Conservation (phyloP, 495 filamentous ascomycete species). For the Neurospora africana region DNA sequence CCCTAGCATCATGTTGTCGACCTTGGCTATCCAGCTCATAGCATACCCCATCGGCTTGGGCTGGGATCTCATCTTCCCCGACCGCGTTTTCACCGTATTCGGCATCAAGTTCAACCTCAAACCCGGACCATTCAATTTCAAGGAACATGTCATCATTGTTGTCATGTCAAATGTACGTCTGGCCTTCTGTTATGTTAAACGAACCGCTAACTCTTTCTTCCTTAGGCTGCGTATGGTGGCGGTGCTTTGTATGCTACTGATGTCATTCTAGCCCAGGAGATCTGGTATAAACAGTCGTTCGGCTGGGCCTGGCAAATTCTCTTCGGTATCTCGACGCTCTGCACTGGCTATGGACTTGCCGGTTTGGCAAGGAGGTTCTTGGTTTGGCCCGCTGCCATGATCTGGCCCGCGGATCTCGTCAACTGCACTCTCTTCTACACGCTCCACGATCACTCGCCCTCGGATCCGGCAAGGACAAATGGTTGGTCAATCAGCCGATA, state of each 20-base stretch:
- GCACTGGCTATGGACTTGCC: slow-evolving; percentile 62
- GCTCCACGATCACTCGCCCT: slow-evolving; percentile 51
- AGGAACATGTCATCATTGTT: slow-evolving; percentile 69
- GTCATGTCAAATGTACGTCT: slow-evolving; percentile 54
- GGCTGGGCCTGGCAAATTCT: slow-evolving; percentile 58
- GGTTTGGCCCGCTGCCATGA: slow-evolving; percentile 60
- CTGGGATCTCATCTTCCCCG: slow-evolving; percentile 44
- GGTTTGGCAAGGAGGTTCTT: slow-evolving; percentile 56
- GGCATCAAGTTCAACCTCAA: slow-evolving; percentile 53
- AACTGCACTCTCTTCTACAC: slow-evolving; percentile 56
- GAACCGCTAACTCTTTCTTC: slow-evolving; percentile 6
- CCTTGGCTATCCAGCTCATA: slow-evolving; percentile 57
- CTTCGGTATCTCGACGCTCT: slow-evolving; percentile 58
- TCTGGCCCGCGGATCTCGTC: slow-evolving; percentile 59
- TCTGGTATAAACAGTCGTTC: slow-evolving; percentile 27
- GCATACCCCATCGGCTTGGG: slow-evolving; percentile 59
- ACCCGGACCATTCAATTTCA: slow-evolving; percentile 66
- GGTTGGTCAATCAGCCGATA: slow-evolving; percentile 60
- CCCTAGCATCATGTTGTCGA: slow-evolving; percentile 53
- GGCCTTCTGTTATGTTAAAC: background rate
- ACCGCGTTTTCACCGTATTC: slow-evolving; percentile 46
- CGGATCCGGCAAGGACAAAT: slow-evolving; percentile 46
- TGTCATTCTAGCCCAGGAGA: slow-evolving; percentile 32
- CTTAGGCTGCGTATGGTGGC: slow-evolving; percentile 34
- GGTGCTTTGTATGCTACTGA: slow-evolving; percentile 39